These are phyloP conservation scores for Diospyros kaki DNA, from an alignment of 148 eudicot species.

Conservation along the genomic window DNA sequence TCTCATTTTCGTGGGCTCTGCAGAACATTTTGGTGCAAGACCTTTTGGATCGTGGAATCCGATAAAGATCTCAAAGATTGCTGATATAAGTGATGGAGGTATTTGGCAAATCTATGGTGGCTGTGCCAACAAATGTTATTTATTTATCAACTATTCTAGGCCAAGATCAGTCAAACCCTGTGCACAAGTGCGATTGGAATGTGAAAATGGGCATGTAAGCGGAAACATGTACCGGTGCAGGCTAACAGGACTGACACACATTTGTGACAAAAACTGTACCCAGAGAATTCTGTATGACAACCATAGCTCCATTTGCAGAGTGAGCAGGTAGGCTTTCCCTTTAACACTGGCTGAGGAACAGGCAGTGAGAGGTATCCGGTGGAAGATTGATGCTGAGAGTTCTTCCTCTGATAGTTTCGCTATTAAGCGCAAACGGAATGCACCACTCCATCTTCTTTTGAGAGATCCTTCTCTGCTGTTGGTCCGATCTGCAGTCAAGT, in stretches of 20 bases:
- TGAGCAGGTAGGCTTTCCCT: conserved; percentile 78
- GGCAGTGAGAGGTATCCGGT: conserved; percentile 88
- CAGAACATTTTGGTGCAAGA: conserved; percentile 37
- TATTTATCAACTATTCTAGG: conserved; percentile 82
- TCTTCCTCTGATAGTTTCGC: conserved; percentile 57
- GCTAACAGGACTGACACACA: conserved; percentile 82
- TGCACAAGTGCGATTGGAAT: conserved; percentile 96
- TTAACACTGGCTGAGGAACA: conserved; percentile 70
- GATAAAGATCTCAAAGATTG: conserved; percentile 8
- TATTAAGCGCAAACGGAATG: conserved; percentile 78
- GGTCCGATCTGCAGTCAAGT: conserved; percentile 86
- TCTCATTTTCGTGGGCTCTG: conserved; percentile 43
- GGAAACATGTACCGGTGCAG: conserved; percentile 93
- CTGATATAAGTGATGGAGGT: conserved; percentile 57
- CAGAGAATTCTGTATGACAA: conserved; percentile 90
- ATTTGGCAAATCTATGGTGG: conserved; percentile 57
- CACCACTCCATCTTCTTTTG: conserved; percentile 68
- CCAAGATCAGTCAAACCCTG: conserved; percentile 66
- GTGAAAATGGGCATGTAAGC: conserved; percentile 73
- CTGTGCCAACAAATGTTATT: conserved; percentile 73
- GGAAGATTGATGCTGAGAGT: conserved; percentile 77
- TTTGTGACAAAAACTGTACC: conserved; percentile 97
- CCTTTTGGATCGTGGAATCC: conserved; percentile 16
- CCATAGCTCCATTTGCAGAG: conserved; percentile 91
- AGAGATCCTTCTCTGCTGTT: conserved; percentile 84